A percentile compares a stretch with the other conserved stretches of the same genome.
Evolutionary conservation across 768 basidiomycete genomes (phyloP).

Genomic region (Pleurotus djamor): DNA sequence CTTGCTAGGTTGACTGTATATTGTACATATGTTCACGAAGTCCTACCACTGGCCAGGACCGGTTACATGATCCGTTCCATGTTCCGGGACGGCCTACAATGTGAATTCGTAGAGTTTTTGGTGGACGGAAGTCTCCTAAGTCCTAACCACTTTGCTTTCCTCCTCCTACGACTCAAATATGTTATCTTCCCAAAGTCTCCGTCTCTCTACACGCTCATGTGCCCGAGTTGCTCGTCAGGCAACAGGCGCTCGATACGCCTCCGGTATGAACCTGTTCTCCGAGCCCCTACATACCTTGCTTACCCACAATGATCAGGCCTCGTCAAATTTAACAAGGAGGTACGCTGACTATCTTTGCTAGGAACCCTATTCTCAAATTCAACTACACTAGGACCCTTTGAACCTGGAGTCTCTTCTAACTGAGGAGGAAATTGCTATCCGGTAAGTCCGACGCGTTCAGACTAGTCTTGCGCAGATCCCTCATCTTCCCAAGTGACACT

Average conservation of each 20-base stretch:
- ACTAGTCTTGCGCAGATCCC: neutral
- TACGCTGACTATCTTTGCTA: neutral
- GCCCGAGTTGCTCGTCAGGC: neutral
- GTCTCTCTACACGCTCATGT: neutral
- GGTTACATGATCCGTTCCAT: neutral
- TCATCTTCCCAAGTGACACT: slow-evolving; percentile 54
- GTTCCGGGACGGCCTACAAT: neutral
- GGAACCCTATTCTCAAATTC: neutral
- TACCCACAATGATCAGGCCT: neutral
- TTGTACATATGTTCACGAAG: no score
- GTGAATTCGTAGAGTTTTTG: neutral
- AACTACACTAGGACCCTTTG: slow-evolving; percentile 73
- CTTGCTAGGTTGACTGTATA: no score
- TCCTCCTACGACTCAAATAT: neutral
- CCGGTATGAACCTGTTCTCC: neutral
- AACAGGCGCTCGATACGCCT: neutral
- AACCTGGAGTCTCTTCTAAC: slow-evolving; percentile 76
- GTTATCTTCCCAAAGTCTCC: neutral
- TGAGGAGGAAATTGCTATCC: slow-evolving; percentile 87
- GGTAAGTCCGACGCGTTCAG: slow-evolving; percentile 42
- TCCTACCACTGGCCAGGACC: no score
- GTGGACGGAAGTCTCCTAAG: neutral
- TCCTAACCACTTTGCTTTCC: neutral
- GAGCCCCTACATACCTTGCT: neutral
- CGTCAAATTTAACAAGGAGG: slow-evolving; percentile 13